These are phyloP conservation scores for Pleurotus giganteus DNA, from an alignment of 768 basidiomycete species.

Conservation along the genomic window DNA sequence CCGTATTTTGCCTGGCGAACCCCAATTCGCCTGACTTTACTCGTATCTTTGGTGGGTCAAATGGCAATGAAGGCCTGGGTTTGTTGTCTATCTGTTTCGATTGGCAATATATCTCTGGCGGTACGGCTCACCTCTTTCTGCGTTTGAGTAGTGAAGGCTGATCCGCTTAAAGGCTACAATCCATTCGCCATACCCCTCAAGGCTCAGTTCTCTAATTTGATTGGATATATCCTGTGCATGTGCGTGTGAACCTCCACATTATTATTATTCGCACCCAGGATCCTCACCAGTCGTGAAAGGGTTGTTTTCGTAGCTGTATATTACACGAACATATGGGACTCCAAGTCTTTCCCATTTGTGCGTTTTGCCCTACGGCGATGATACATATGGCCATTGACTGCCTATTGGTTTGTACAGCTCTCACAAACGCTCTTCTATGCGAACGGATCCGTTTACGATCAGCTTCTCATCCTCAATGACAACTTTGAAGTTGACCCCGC, in stretches of 20 bases:
- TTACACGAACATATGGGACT: slow-evolving; percentile 54
- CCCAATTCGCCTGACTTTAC: slow-evolving; percentile 45
- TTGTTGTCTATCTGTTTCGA: slow-evolving; percentile 57
- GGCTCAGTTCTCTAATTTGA: slow-evolving; percentile 44
- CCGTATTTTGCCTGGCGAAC: slow-evolving; percentile 55
- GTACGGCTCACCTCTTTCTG: slow-evolving; percentile 14
- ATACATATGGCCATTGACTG: slow-evolving; percentile 23
- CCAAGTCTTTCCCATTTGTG: slow-evolving; percentile 30
- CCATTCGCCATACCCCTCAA: slow-evolving; percentile 53
- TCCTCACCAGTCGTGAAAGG: slow-evolving; percentile 15
- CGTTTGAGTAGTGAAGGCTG: background rate
- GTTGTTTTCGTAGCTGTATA: slow-evolving; percentile 50
- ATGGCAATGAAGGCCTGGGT: slow-evolving; percentile 66
- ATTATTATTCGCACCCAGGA: background rate
- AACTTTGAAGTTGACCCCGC: slow-evolving; percentile 19
- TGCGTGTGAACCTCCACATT: slow-evolving; percentile 22
- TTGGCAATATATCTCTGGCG: slow-evolving; percentile 57
- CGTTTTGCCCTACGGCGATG: background rate
- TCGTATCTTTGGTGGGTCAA: slow-evolving; percentile 60
- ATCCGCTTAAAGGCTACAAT: slow-evolving; percentile 26
- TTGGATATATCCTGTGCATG: slow-evolving; percentile 52
- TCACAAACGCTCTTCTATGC: slow-evolving; percentile 49
- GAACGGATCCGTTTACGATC: slow-evolving; percentile 44
- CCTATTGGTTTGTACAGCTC: slow-evolving; percentile 31
- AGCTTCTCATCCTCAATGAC: slow-evolving; percentile 34